Base-by-base conservation (phyloP, 495 filamentous ascomycete genomes). In the Xylaria bambusicola region DNA sequence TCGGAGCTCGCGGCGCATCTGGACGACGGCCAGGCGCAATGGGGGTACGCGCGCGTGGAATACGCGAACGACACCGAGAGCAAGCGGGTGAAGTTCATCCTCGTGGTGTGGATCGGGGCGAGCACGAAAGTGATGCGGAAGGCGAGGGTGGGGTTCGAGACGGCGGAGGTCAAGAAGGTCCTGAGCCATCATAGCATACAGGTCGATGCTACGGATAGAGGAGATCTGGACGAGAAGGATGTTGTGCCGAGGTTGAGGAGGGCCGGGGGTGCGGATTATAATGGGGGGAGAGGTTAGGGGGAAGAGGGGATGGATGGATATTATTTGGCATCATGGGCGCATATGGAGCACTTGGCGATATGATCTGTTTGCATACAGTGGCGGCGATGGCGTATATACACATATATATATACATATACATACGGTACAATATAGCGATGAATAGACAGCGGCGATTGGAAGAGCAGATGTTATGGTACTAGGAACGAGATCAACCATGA, bases 241-340 rank as follows among this genome's bases (percentile, higher is more conserved):
- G 75, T 85, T 38, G 78, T 84, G 6, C 61, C 69, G 24, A 66
- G 77, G 57, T 57, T 82, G 61, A 67, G 82, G 62, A 81, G 77
- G 71, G 82, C 82, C 0, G 82, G 82, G 24, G 82, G 82, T 20
- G 82, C 82, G 2, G 82, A 85, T 69, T 85, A 84, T 71, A 82
- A 84, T 60, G 81, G 81, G 4, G 81, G 81, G 35, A 69, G 81
- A 47, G 81, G 81, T n/a, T 82, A 24, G 18, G 50, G 35, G 36
- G 38, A 18, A 17, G 31, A 23, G 20, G 49, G 24, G 42, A 36
- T 17, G 20, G 29, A 38, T 17, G 26, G 45, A 23, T 31, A n/a
- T n/a, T n/a, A n/a, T n/a, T n/a, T n/a, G n/a, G n/a, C n/a, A n/a
- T n/a, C n/a, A n/a, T n/a, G n/a, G n/a, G n/a, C n/a, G 33, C 31